Conservation (phyloP, 371 early-diverging fungal species). For the Dichotomocladium elegans region DNA sequence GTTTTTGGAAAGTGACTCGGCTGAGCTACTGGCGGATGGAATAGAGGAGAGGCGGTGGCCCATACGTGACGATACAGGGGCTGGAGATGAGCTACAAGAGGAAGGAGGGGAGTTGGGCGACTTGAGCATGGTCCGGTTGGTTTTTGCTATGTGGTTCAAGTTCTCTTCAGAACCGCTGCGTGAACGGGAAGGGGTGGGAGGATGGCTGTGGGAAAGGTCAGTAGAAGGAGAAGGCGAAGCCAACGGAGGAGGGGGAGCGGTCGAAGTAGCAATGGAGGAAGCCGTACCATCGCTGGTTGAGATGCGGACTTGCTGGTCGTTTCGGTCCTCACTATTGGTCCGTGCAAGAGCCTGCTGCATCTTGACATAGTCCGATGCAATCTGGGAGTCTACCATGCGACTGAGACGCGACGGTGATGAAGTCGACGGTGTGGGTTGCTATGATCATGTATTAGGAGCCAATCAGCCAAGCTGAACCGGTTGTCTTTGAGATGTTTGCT, state of each 20-base stretch:
- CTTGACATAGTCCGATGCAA: conserved; percentile 13
- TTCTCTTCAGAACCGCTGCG: conserved; percentile 36
- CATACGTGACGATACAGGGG: neutral
- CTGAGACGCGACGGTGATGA: conserved; percentile 3
- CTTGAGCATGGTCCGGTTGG: neutral
- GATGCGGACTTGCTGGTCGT: conserved; percentile 5
- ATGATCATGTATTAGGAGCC: neutral
- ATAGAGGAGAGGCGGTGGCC: conserved; percentile 7
- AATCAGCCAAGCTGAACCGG: neutral
- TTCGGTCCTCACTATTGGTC: neutral
- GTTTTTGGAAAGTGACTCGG: neutral
- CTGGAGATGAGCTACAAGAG: conserved; percentile 2
- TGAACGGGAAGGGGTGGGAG: conserved; percentile 33
- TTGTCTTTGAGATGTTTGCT: conserved; percentile 1
- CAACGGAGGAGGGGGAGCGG: neutral
- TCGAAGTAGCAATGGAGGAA: neutral
- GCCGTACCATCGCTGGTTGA: neutral
- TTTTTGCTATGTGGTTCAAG: neutral
- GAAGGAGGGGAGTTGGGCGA: conserved; percentile 9
- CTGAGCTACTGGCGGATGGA: conserved; percentile 8
- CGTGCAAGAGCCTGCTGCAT: conserved; percentile 10
- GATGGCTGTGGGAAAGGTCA: conserved; percentile 7
- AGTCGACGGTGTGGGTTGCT: neutral
- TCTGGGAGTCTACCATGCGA: conserved; percentile 14
- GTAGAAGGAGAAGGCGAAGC: conserved; percentile 5